Base-by-base conservation (phyloP, 169 alveolate genomes). In the Cryptosporidium meleagridis region DNA sequence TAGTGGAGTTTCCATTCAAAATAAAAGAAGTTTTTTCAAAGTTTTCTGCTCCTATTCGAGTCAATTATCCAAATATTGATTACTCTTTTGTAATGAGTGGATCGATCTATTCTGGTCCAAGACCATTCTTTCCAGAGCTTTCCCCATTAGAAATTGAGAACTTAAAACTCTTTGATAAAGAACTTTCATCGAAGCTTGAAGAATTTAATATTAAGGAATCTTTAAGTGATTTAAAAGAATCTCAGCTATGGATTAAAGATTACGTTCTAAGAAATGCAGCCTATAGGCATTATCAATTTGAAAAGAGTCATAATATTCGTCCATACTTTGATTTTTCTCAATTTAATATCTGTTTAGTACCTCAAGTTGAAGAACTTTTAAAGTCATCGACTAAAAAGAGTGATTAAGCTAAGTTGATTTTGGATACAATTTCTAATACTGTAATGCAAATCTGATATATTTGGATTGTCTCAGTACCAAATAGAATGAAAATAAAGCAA, bases 201-300 rank as follows among this genome's bases (percentile, higher is more conserved):
- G 68, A 37, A 21, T 21, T 41, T 62, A 80, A 80, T 44, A 10
- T 62, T 26, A 80, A 80, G n/a, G 26, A 80, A 16, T 62, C 37
- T n/a, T 12, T 67, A 16, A 65, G 53, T 44, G 80, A 62, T 61
- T 21, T 80, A 14, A 80, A 62, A 23, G 89, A 80, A 23, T 62
- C 89, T 29, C 89, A 59, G 26, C n/a, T 44, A 14, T 80, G 89
- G 89, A 65, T 80, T n/a, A 80, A 67, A 14, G 89, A 80, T 39
- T 80, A 62, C 44, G 89, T 80, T 5, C 7, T 80, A n/a, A 61
- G 62, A 26, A 80, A 80, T 59, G 59, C 89, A 2, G 68, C 62
- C 53, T 62, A 80, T 37, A 80, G 48, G 45, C 70, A 80, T 37
- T 67, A 62, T 53, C 89, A 80, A n/a, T 80, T 80, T 59, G 51